Percentiles rank a stretch among this genome's conserved stretches.
These are phyloP conservation scores for Oryza brachyantha DNA, from an alignment of 176 grass and related monocot genomes.

Conservation along the genomic window DNA sequence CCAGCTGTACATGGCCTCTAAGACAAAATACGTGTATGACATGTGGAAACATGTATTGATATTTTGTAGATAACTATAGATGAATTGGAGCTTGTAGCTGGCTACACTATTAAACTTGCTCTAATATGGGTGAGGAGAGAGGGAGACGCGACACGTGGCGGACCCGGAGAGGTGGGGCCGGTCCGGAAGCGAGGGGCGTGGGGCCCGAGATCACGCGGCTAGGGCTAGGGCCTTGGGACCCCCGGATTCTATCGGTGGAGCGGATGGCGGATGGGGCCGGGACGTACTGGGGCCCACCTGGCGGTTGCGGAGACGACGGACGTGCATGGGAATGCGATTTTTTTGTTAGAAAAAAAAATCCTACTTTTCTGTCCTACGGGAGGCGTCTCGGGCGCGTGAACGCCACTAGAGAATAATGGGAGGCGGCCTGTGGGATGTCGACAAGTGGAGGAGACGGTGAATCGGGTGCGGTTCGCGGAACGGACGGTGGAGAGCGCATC, in stretches of 20 bases:
- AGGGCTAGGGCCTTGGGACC: too few species aligned
- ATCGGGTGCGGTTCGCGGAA: constrained; percentile 1
- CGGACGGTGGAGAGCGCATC: constrained; percentile 4
- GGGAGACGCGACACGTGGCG: background rate
- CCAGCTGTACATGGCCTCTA: too few species aligned
- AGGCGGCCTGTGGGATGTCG: constrained; percentile 18
- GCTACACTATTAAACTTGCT: too few species aligned
- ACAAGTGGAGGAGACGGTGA: constrained; percentile 26
- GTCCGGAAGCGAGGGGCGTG: background rate
- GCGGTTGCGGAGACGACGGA: background rate
- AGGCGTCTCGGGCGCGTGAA: constrained; percentile 29
- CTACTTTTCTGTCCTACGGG: background rate
- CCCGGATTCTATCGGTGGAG: background rate
- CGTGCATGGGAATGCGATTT: background rate
- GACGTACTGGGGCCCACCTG: background rate
- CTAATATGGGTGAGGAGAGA: background rate
- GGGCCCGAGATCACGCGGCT: background rate
- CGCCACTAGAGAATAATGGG: background rate
- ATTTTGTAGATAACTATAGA: too few species aligned
- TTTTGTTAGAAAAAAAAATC: too few species aligned
- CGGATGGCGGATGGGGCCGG: background rate
- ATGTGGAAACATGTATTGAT: too few species aligned
- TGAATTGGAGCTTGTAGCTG: too few species aligned
- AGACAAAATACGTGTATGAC: too few species aligned
- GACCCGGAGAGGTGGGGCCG: background rate